Conservation (phyloP, 2,329 filamentous ascomycete species). For the Ophiostoma quercus region DNA sequence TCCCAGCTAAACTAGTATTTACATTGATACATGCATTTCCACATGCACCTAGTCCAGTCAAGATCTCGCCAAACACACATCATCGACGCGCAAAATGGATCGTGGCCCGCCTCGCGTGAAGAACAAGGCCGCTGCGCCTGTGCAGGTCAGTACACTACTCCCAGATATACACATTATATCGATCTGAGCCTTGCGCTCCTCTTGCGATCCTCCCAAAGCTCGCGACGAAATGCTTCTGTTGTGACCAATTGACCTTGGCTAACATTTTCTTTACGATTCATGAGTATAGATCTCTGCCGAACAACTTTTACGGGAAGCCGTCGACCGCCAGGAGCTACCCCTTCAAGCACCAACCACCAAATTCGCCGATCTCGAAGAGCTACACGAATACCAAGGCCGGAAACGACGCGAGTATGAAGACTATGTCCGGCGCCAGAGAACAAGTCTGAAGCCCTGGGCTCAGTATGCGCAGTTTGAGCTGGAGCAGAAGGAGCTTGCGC, state of each 20-base stretch:
- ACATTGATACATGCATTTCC: conserved; percentile 7
- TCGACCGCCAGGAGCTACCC: conserved; percentile 86
- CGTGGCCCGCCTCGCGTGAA: conserved; percentile 94
- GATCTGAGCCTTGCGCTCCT: neutral
- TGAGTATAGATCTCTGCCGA: conserved; percentile 79
- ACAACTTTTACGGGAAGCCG: conserved; percentile 93
- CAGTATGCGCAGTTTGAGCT: conserved; percentile 96
- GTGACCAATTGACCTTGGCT: neutral
- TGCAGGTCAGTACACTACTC: conserved; percentile 33
- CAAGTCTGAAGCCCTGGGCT: conserved; percentile 99
- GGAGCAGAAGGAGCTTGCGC: conserved; percentile 93
- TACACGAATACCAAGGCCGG: conserved; percentile 93
- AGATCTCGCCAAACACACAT: neutral
- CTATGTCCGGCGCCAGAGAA: conserved; percentile 88
- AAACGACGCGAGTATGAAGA: conserved; percentile 97
- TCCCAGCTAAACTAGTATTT: neutral
- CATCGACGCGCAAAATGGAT: conserved; percentile 60
- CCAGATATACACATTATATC: neutral
- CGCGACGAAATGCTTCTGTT: conserved; percentile 32
- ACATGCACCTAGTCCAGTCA: neutral
- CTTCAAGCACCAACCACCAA: conserved; percentile 88
- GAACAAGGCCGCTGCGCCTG: conserved; percentile 90
- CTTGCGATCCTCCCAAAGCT: neutral
- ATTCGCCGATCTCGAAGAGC: conserved; percentile 93
- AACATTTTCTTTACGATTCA: neutral